Evolutionary conservation across 2,329 filamentous ascomycete species (phyloP).

Genomic region (Trichoderma sp.): DNA sequence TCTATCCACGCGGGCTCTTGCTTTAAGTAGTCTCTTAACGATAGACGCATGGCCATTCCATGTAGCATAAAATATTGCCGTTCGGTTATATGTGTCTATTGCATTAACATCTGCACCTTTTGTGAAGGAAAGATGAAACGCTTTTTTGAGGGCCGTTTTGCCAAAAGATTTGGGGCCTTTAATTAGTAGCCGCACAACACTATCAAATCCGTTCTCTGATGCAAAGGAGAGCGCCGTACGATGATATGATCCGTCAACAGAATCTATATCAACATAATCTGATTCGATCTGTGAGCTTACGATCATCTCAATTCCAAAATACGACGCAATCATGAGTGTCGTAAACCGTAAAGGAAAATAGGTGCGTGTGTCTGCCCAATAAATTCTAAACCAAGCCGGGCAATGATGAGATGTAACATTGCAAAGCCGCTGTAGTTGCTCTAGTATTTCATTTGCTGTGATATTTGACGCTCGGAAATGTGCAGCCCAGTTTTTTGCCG

Average conservation of each 20-base stretch:
- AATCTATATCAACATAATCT: background rate
- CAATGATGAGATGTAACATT: rapidly evolving
- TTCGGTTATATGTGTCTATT: background rate
- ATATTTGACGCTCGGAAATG: background rate
- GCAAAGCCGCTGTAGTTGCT: background rate
- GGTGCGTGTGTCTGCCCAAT: background rate
- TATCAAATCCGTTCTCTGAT: background rate
- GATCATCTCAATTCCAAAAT: background rate
- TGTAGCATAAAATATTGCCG: background rate
- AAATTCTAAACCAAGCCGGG: background rate
- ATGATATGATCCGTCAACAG: background rate
- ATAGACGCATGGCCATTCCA: background rate
- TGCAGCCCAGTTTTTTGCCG: background rate
- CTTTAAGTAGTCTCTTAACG: background rate
- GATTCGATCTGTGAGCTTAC: background rate
- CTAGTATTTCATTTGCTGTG: background rate
- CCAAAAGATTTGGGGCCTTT: background rate
- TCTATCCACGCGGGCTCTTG: background rate
- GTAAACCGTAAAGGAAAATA: background rate
- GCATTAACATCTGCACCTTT: background rate
- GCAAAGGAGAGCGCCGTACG: background rate
- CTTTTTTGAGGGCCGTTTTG: background rate
- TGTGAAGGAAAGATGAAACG: no score
- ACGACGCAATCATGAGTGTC: background rate
- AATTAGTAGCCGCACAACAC: background rate